These are phyloP conservation scores for Tricholoma matsutake DNA, from an alignment of 768 basidiomycete species.

Conservation along the genomic window DNA sequence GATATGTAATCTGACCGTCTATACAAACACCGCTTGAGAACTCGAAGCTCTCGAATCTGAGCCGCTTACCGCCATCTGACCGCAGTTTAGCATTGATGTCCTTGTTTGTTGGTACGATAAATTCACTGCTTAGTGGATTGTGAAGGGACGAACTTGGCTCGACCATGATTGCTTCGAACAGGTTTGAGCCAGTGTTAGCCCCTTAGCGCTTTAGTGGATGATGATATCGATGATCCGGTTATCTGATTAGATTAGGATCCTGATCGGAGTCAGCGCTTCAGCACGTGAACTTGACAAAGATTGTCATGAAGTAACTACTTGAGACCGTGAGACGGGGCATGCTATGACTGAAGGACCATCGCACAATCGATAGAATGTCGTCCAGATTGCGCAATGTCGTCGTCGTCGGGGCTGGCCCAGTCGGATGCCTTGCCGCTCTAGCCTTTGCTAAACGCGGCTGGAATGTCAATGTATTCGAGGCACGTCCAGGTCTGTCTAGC, in stretches of 20 bases:
- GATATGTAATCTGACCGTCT: constrained; percentile 68
- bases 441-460: constrained; percentile 86
- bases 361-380: background rate
- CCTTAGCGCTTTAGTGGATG: no score
- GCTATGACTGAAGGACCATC: background rate
- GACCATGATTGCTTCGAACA: constrained; percentile 4
- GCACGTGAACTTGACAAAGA: no score
- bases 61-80: constrained; percentile 36
- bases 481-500: constrained; percentile 58
- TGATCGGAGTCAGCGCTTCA: background rate
- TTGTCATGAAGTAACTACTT: no score
- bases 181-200: background rate
- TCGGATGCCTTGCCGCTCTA: constrained; percentile 88
- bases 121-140: constrained; percentile 47
- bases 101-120: constrained; percentile 53
- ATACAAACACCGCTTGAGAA: constrained; percentile 21
- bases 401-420: constrained; percentile 87
- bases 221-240: background rate
- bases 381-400: constrained; percentile 44
- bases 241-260: constrained; percentile 15
- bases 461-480: constrained; percentile 77
- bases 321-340: no score
- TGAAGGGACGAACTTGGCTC: background rate
- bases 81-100: constrained; percentile 42
- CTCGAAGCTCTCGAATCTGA: background rate